phyloP scores from a whole-genome alignment of 179 eudicot genomes.

The Amaranthus tricolor region DNA sequence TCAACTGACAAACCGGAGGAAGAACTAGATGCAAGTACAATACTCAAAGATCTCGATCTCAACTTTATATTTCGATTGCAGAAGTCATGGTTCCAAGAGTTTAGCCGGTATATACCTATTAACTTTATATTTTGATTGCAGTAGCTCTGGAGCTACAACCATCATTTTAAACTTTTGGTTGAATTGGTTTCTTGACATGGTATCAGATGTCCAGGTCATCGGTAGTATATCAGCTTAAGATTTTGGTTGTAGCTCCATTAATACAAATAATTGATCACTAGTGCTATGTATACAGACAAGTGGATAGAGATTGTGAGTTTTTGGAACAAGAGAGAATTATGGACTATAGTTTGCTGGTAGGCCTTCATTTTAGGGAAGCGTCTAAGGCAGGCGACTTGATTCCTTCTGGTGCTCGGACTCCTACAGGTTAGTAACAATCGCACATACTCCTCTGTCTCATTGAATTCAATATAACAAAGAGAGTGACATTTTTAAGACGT shows the following conservation, averaged over 20 bases:
- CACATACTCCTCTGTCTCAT: not conserved
- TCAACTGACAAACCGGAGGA: constrained; percentile 74
- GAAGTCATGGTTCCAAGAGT: constrained; percentile 87
- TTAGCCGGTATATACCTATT: constrained; percentile 51
- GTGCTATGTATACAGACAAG: constrained; percentile 51
- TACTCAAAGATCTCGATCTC: constrained; percentile 92
- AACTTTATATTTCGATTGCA: constrained; percentile 76
- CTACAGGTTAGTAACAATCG: constrained; percentile 39
- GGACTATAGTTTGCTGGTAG: constrained; percentile 92
- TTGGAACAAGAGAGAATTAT: constrained; percentile 90
- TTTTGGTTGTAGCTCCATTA: not conserved
- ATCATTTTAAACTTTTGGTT: no score
- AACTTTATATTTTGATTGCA: not conserved
- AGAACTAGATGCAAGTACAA: constrained; percentile 87
- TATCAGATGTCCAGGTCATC: no score
- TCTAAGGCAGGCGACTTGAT: constrained; percentile 49
- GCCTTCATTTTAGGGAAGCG: constrained; percentile 83
- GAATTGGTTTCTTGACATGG: no score
- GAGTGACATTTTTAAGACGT: no score
- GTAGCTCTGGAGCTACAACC: no score
- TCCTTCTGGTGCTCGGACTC: constrained; percentile 55
- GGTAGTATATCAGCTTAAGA: no score
- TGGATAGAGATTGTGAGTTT: constrained; percentile 86
- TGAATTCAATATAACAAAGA: no score
- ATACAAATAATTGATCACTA: not conserved